Conservation (phyloP, 139 green algal species). For the Chlamydomonas incerta region DNA sequence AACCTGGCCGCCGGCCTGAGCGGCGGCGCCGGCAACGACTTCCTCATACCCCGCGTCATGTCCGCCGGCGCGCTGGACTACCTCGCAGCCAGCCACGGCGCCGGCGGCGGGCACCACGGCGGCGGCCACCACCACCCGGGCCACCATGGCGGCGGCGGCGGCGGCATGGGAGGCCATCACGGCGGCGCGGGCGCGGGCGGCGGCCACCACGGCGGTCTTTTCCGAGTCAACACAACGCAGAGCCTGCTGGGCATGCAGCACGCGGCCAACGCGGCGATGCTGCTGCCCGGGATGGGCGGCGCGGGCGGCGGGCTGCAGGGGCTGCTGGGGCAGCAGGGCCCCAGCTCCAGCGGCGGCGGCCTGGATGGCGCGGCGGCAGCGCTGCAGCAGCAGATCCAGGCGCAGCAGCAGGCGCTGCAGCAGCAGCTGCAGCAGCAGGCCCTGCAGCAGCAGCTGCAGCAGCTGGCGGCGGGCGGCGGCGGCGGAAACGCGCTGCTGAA, state of each 20-base stretch:
- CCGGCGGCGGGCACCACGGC: neutral
- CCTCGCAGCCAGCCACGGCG: neutral
- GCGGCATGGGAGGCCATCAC: neutral
- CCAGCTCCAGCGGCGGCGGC: neutral
- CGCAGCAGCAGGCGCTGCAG: conserved; percentile 22
- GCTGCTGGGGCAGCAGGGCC: conserved; percentile 23
- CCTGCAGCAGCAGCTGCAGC: conserved; percentile 33
- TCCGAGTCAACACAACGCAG: conserved; percentile 27
- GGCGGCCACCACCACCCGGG: neutral
- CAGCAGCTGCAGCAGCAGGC: conserved; percentile 43
- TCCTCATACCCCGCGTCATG: conserved; percentile 44
- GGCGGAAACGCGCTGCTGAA: conserved; percentile 21
- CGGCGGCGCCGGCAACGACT: conserved; percentile 18
- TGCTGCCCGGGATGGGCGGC: conserved; percentile 24
- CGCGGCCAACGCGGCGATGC: conserved; percentile 29
- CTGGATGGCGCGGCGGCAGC: conserved; percentile 10
- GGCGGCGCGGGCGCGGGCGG: conserved; percentile 24
- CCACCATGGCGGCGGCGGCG: neutral
- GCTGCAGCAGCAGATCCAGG: conserved; percentile 5
- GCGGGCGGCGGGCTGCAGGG: neutral
- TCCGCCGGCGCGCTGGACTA: conserved; percentile 38
- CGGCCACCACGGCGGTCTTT: conserved; percentile 33
- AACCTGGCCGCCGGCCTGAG: conserved; percentile 13
- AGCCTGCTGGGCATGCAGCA: conserved; percentile 40
- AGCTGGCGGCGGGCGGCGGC: conserved; percentile 17